Conservation (phyloP, 768 basidiomycete genomes). For the Boletus tomentosulus region DNA sequence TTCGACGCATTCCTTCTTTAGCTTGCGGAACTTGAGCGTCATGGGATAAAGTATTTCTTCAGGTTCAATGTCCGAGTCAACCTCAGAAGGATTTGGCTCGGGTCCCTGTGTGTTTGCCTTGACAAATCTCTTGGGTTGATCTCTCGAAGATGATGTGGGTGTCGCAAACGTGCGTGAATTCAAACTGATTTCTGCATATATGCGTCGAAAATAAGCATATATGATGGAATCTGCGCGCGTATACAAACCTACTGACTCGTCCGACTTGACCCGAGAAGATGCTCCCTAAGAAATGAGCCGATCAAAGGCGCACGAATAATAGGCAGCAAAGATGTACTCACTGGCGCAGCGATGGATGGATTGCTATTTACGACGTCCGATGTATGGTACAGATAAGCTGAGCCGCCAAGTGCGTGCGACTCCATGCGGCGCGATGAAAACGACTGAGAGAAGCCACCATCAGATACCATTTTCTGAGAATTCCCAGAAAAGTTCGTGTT, state of each 20-base stretch:
- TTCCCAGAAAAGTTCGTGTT: constrained; percentile 10
- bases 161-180: constrained; percentile 1
- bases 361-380: constrained; percentile 8
- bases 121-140: constrained; percentile 2
- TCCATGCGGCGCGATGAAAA: constrained; percentile 12
- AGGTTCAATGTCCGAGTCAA: background rate
- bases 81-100: background rate
- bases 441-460: constrained; percentile 8
- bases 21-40: background rate
- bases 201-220: background rate
- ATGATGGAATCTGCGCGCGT: constrained; percentile 6
- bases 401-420: constrained; percentile 4
- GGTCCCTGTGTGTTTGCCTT: constrained; percentile 8
- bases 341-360: background rate
- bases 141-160: constrained; percentile 3
- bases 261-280: constrained; percentile 1
- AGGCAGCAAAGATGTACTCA: background rate
- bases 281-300: constrained; percentile 3
- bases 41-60: constrained; percentile 6
- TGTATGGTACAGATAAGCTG: constrained; percentile 3
- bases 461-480: constrained; percentile 1
- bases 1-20: constrained; percentile 8
- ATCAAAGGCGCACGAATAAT: background rate
- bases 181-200: constrained; percentile 12
- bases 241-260: constrained; percentile 22